Percentiles rank a stretch among this genome's conserved stretches.
phyloP scores from a whole-genome alignment of 129 eudicot genomes.

The carrot (Daucus carota) region DNA sequence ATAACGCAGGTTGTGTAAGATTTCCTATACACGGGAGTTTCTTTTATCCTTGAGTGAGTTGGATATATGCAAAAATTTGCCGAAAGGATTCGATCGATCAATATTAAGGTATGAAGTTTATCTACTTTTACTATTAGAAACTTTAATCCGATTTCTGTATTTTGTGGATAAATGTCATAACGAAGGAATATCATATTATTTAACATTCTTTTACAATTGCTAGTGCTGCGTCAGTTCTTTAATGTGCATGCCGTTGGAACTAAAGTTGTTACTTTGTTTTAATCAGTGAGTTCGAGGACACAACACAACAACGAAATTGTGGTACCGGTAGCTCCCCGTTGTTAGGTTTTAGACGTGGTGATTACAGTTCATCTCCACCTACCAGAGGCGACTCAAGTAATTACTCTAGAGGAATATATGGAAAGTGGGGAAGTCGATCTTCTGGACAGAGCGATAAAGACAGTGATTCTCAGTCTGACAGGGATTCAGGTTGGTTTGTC shows the following conservation, averaged over 20 bases:
- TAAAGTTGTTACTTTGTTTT: constrained; percentile 15
- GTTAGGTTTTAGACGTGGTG: constrained; percentile 65
- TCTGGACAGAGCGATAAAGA: constrained; percentile 72
- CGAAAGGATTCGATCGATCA: constrained; percentile 61
- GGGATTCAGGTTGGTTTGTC: constrained; percentile 45
- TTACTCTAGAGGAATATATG: constrained; percentile 46
- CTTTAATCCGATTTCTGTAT: background rate
- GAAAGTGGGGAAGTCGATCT: constrained; percentile 78
- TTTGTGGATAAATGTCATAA: background rate
- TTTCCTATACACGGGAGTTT: constrained; percentile 70
- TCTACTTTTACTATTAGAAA: background rate
- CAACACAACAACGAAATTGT: constrained; percentile 17
- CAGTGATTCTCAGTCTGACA: constrained; percentile 64
- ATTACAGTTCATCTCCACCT: constrained; percentile 78
- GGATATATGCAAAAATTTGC: constrained; percentile 69
- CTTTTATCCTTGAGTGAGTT: constrained; percentile 63
- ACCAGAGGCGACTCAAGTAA: constrained; percentile 60
- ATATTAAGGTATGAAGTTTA: constrained; percentile 39
- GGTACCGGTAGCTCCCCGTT: constrained; percentile 50
- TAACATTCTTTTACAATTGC: background rate
- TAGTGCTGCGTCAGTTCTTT: constrained; percentile 8
- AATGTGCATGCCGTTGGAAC: constrained; percentile 9
- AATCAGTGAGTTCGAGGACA: constrained; percentile 65
- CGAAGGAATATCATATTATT: background rate
- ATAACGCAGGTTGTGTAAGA: constrained; percentile 47